phyloP scores from a whole-genome alignment of 352 stramenopile genomes.

The Vaucheria bursata region DNA sequence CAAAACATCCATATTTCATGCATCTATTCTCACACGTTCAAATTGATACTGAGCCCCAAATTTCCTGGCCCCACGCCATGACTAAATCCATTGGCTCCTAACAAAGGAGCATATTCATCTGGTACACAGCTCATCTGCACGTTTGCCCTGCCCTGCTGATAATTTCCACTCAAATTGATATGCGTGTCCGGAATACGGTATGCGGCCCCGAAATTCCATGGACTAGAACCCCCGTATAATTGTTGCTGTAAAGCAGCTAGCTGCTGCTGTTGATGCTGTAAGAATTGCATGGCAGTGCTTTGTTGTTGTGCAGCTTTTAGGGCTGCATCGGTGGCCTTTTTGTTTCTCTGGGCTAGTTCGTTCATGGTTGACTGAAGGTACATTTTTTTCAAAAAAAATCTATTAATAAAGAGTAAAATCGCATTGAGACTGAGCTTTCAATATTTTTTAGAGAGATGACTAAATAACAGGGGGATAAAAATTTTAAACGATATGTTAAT shows the following conservation, averaged over 20 bases:
- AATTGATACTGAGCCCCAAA: slow-evolving; percentile 65
- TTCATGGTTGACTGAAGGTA: slow-evolving; percentile 61
- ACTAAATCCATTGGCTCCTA: slow-evolving; percentile 67
- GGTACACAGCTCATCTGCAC: slow-evolving; percentile 64
- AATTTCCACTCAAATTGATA: slow-evolving; percentile 65
- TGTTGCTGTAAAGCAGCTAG: slow-evolving; percentile 51
- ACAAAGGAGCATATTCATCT: slow-evolving; percentile 66
- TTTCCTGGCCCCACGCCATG: slow-evolving; percentile 71
- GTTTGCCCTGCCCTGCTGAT: slow-evolving; percentile 59
- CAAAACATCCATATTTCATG: too few species aligned
- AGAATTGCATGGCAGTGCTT: slow-evolving; percentile 65
- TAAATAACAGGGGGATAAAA: too few species aligned
- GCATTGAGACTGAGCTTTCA: too few species aligned
- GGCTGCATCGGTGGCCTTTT: slow-evolving; percentile 59
- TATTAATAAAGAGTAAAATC: too few species aligned
- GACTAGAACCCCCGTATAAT: slow-evolving; percentile 55
- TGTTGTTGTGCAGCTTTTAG: slow-evolving; percentile 60
- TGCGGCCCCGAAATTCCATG: slow-evolving; percentile 65
- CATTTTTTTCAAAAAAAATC: too few species aligned
- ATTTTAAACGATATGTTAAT: too few species aligned
- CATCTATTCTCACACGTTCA: too few species aligned
- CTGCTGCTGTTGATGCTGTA: slow-evolving; percentile 70
- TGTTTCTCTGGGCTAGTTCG: slow-evolving; percentile 58
- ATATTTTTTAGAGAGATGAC: too few species aligned
- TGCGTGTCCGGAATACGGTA: slow-evolving; percentile 68